Base-by-base conservation (phyloP, 805 yeast species). In the Kazachstania africana region DNA sequence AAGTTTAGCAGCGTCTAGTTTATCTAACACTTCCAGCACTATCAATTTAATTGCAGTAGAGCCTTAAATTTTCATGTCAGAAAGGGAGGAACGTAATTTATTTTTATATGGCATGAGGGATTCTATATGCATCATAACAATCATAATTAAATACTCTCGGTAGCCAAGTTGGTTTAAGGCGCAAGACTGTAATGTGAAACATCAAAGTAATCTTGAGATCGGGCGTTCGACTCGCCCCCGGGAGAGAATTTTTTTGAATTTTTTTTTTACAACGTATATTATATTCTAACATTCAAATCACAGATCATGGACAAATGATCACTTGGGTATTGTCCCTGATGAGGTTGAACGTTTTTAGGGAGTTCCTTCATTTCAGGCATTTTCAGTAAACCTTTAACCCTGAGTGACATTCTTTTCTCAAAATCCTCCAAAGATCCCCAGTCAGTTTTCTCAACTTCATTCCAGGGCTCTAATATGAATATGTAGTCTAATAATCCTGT, bases 301-400 rank as follows among this genome's bases (percentile, higher is more conserved):
- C 85, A 87, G 63, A 83, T 72, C 59, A 87, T 53, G 44, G 93
- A 77, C 13, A 88, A 56, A 59, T 87, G 97, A 47, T 87, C 97
- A 36, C 94, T 81, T 3, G 94, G 94, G 49, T 75, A 84, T 47
- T 76, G 83, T 2, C 79, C 79, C 17, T 65, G 66, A 37, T 84
- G 66, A 1, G 96, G 96, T 44, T 78, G 87, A 0, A 94, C 94
- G 48, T 77, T 79, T 2, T 65, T 62, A 1, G 85, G 78, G 88
- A 84, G 77, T 31, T 85, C 94, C 4, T 57, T 62, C 0, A 70
- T 70, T 12, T 66, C 59, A 0, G 96, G 96, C 60, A 85, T 53
- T 34, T 72, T 63, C 35, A 87, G 60, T 27, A 85, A 58, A 24
- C 65, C 68, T 25, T 60, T 47, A 3, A 83, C 55, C 18, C 47